Evolutionary conservation across 2,329 filamentous ascomycete species (phyloP).

Genomic region (Aspergillus aculeatus): DNA sequence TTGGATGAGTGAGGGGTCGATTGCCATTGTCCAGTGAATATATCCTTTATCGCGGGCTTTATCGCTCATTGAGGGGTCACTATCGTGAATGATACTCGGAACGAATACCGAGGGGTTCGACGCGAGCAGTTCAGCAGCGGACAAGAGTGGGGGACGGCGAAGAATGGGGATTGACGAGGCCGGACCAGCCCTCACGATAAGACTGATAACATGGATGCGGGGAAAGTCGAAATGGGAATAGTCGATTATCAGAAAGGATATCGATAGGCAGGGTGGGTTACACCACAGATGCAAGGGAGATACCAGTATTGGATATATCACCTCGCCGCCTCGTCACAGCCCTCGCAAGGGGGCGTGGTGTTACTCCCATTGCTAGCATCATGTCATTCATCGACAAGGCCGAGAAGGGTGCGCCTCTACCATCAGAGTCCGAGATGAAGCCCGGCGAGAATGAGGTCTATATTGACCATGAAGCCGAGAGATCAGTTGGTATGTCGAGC

Average conservation of each 20-base stretch:
- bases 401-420: conserved; percentile 2
- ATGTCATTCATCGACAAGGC: neutral
- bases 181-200: neutral
- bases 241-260: too few relatives aligned
- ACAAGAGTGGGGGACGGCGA: neutral
- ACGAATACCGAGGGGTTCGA: conserved; percentile 7
- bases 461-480: conserved; percentile 35
- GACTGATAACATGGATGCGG: neutral
- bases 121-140: neutral
- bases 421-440: conserved; percentile 18
- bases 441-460: conserved; percentile 23
- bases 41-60: neutral
- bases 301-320: neutral
- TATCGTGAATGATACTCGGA: neutral
- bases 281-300: conserved; percentile 23
- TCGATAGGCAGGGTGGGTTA: neutral
- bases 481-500: conserved; percentile 30
- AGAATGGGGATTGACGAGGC: neutral
- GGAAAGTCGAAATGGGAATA: neutral
- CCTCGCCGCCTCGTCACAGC: neutral
- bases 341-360: neutral
- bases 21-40: neutral
- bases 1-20: neutral
- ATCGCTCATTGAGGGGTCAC: neutral
- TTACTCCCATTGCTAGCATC: neutral